phyloP scores from a whole-genome alignment of 1,139 yeast genomes.

The Yamadazyma triangularis region DNA sequence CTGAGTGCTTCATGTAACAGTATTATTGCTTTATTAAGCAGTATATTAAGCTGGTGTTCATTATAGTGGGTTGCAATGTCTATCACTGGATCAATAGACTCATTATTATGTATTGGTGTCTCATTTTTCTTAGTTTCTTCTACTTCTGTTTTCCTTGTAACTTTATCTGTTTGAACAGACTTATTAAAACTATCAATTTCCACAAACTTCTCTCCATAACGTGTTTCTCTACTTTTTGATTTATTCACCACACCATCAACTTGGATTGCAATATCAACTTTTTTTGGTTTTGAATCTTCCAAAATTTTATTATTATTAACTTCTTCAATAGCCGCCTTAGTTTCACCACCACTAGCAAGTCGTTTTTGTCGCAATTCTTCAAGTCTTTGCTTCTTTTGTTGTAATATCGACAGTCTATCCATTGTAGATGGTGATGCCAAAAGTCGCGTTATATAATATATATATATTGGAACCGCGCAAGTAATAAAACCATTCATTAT shows the following conservation, averaged over 20 bases:
- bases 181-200: constrained; percentile 26
- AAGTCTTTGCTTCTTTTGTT: constrained; percentile 39
- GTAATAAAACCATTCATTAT: no score
- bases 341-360: constrained; percentile 10
- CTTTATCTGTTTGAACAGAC: constrained; percentile 21
- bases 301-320: background rate
- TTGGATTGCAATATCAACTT: constrained; percentile 19
- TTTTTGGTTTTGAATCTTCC: no score
- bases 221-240: background rate
- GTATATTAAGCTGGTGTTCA: constrained; percentile 8
- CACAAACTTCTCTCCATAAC: constrained; percentile 2
- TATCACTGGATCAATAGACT: background rate
- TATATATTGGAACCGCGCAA: no score
- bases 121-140: constrained; percentile 3
- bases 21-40: constrained; percentile 7
- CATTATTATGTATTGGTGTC: background rate
- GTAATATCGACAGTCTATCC: constrained; percentile 38
- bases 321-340: constrained; percentile 1
- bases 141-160: constrained; percentile 7
- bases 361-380: constrained; percentile 36
- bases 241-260: constrained; percentile 1
- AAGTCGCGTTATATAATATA: background rate
- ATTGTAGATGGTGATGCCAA: constrained; percentile 10
- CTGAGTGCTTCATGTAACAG: constrained; percentile 3
- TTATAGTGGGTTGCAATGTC: constrained; percentile 2